Base-by-base conservation (phyloP, 2,329 filamentous ascomycete genomes). In the Coniochaeta sp. region DNA sequence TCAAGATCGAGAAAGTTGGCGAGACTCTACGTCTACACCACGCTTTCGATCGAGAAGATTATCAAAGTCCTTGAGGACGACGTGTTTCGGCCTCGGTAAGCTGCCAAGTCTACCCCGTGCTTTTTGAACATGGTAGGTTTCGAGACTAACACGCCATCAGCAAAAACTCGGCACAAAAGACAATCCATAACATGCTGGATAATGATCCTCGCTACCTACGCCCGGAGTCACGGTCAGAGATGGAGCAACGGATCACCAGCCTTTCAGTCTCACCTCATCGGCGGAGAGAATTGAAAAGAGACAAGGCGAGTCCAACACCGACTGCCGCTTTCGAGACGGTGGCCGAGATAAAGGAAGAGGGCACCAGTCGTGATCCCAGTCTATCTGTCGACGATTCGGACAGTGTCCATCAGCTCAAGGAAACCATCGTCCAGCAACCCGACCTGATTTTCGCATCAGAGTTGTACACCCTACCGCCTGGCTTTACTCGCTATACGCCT, bases 191-290 rank as follows among this genome's bases (percentile, higher is more conserved):
- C 7, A 72, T 81, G 55, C 71, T 83, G 28, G 79, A 81, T 56
- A 79, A 82, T 55, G 77, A 83, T 32, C 77, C 79, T 27, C 72
- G 79, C 60, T 81, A 79, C 71, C 68, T 82, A 48, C 74, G 77
- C 18, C 78, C 79, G 1, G 73, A 71, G 53, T 72, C 68, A 31
- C 67, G 72, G 10, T 68, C 71, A 16, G 78, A 82, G 49, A 79
- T 81, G 72, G 66, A 67, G 42, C 70, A 71, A 28, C 76, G 78
- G 26, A 69, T 81, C 48, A 65, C 64, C n/a, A 67, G 71, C 54
- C 65, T 78, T 4, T 62, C 67, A 16, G 64, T 65, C 16, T 74
- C 74, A 22, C 66, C 69, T 5, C 66, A 63, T 6, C 63, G 72
- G 24, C 58, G 54, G 12, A 61, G 60, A 48, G 55, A 18, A 16